Evolutionary conservation across 495 filamentous ascomycete species (phyloP).

Genomic region (Cryomyces minteri): DNA sequence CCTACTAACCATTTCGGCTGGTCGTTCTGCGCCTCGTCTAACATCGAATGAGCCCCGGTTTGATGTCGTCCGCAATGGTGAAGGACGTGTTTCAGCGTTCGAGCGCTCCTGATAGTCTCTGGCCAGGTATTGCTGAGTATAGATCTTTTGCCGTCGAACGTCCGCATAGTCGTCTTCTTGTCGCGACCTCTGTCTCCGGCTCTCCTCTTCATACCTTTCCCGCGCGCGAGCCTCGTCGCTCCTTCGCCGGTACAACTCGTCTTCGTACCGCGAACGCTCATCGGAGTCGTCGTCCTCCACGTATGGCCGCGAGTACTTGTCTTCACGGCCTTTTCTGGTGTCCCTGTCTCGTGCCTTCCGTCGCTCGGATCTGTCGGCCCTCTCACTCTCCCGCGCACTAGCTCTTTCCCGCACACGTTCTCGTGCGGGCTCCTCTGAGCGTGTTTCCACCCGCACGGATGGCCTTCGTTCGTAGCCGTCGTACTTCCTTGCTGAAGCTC

Average conservation of each 20-base stretch:
- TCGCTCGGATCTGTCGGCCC: slow-evolving; percentile 7
- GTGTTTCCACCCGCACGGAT: background rate
- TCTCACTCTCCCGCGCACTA: slow-evolving; percentile 1
- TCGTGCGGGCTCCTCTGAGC: slow-evolving; percentile 4
- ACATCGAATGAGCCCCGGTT: background rate
- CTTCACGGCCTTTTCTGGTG: slow-evolving; percentile 7
- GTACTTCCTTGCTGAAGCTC: slow-evolving; percentile 9
- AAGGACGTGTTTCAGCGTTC: background rate
- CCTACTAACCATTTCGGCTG: slow-evolving; percentile 3
- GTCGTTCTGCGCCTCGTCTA: background rate
- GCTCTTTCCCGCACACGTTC: slow-evolving; percentile 5
- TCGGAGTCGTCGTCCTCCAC: slow-evolving; percentile 7
- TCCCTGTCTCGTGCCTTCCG: slow-evolving; percentile 12
- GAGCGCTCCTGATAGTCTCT: background rate
- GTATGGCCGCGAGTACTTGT: slow-evolving; percentile 5
- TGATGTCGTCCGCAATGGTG: background rate
- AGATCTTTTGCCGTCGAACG: background rate
- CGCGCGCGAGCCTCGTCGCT: background rate
- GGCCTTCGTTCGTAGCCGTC: slow-evolving; percentile 11
- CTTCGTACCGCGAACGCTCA: slow-evolving; percentile 7
- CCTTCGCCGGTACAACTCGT: slow-evolving; percentile 4
- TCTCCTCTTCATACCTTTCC: background rate
- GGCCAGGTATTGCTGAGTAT: background rate
- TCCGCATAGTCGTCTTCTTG: background rate
- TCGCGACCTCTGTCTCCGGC: background rate